These are phyloP conservation scores for Candida anglica DNA, from an alignment of 805 yeast species.

Conservation along the genomic window DNA sequence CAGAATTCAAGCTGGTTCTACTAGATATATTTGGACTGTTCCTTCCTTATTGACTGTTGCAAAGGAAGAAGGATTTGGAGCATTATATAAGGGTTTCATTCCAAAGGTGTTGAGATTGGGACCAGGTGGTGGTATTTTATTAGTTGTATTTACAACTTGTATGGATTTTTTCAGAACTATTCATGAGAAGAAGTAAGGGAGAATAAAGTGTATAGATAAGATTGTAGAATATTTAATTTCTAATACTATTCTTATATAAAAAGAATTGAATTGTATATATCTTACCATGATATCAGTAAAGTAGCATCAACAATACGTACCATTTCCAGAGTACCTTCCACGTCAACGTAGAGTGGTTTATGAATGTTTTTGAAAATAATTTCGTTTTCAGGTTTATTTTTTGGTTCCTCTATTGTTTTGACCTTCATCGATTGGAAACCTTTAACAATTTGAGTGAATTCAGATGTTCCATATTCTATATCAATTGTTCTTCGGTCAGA, in stretches of 20 bases:
- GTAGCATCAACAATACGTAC: neutral
- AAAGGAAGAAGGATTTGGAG: constrained; percentile 87
- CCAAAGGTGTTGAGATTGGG: constrained; percentile 97
- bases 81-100: constrained; percentile 91
- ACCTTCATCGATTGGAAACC: constrained; percentile 1
- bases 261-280: neutral
- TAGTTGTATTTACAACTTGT: constrained; percentile 92
- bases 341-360: neutral
- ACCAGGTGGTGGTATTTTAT: constrained; percentile 98
- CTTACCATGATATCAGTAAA: neutral
- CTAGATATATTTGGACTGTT: constrained; percentile 89
- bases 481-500: constrained; percentile 9
- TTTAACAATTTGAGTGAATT: constrained; percentile 12
- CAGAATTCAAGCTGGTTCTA: constrained; percentile 87
- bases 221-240: neutral
- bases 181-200: constrained; percentile 21
- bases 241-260: neutral
- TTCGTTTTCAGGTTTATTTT: too few relatives aligned
- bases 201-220: neutral
- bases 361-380: constrained; percentile 5
- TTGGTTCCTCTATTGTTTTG: too few relatives aligned
- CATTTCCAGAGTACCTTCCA: neutral
- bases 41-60: constrained; percentile 74
- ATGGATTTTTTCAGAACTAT: constrained; percentile 88
- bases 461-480: constrained; percentile 25